Conservation (phyloP, 495 filamentous ascomycete genomes). For the Aspergillus indologenus region DNA sequence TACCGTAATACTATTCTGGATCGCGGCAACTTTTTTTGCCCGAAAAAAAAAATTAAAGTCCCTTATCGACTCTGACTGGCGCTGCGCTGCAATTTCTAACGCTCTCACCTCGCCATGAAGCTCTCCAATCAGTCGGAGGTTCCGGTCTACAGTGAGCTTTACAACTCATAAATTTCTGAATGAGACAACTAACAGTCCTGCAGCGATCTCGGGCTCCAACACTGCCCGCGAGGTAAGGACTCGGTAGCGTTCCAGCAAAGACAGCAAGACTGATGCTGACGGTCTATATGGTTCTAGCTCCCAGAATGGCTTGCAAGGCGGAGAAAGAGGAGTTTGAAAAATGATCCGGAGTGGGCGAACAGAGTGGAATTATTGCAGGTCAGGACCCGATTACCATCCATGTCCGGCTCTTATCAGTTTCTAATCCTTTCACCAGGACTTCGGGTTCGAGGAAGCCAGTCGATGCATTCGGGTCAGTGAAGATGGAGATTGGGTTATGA, state of each 20-base stretch:
- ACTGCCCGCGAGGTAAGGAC: constrained; percentile 56
- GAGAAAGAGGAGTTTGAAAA: constrained; percentile 88
- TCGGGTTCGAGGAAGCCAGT: constrained; percentile 98
- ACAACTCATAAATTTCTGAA: not conserved
- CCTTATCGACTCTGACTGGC: constrained; percentile 5
- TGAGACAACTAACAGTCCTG: not conserved
- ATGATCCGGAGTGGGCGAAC: constrained; percentile 88
- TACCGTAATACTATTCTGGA: too few relatives aligned
- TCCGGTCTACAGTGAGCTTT: constrained; percentile 69
- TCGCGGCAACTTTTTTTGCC: constrained; percentile 15
- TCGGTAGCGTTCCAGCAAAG: not conserved
- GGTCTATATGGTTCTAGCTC: constrained; percentile 49
- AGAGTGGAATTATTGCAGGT: constrained; percentile 76
- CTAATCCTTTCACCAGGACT: constrained; percentile 61
- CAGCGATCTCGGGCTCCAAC: constrained; percentile 79
- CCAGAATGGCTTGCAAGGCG: constrained; percentile 94
- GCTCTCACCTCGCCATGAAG: constrained; percentile 59
- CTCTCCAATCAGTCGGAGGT: constrained; percentile 82
- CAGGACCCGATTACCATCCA: not conserved
- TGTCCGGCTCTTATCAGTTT: not conserved
- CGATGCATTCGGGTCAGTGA: constrained; percentile 86
- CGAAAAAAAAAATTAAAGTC: constrained; percentile 14
- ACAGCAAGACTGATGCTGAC: not conserved
- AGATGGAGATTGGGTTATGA: constrained; percentile 98
- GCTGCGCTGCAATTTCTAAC: not conserved